Evolutionary conservation across 495 filamentous ascomycete species (phyloP), one percentile per base, ranked within the genome.

Genomic region (Eremomyces bilateralis): DNA sequence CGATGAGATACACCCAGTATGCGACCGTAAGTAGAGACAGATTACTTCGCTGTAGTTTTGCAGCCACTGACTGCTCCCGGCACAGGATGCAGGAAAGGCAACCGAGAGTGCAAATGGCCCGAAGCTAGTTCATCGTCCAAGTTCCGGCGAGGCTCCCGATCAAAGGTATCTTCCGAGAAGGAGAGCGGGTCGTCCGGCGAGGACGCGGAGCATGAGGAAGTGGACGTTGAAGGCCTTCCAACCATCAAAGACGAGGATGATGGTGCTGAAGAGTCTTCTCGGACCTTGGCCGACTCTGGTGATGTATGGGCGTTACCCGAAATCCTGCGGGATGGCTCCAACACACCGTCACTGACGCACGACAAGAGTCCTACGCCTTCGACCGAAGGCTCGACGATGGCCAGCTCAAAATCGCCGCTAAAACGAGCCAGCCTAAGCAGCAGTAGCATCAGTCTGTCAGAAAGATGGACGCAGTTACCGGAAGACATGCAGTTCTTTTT

Each of bases 1-100:
- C 51, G 81, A 92, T 46, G 85, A 92, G 51, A 63, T 57, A 21
- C 82, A 71, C 46, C 88, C 88, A 16, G 56, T 80, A 21, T 97
- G 88, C 53, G 83, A 95, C 51, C 62, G 80, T 84, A 54, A 57
- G 70, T 48, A 27, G 20, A 27, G 5, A 24, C 33, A 11, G 29
- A 29, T 34, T 15, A 31, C 34, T 13, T 41, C 28, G 17, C 15
- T 11, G 13, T 17, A 15, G 30, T 17, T 32, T 11, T 17, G 8
- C 6, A 32, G 8, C 30, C 8, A 8, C 15, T 17, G 30, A 17
- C 15, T 17, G 24, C 35, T 51, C 36, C 36, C 15, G 18, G 33
- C 12, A 30, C 39, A 80, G 76, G 80, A 43, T 92, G 82, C 51
- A 68, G 69, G 36, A 93, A 91, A 53, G 82, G 81, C 21, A 76